These are phyloP conservation scores for Euphorbia lathyris DNA, from an alignment of 345 rosid genomes.

Conservation along the genomic window DNA sequence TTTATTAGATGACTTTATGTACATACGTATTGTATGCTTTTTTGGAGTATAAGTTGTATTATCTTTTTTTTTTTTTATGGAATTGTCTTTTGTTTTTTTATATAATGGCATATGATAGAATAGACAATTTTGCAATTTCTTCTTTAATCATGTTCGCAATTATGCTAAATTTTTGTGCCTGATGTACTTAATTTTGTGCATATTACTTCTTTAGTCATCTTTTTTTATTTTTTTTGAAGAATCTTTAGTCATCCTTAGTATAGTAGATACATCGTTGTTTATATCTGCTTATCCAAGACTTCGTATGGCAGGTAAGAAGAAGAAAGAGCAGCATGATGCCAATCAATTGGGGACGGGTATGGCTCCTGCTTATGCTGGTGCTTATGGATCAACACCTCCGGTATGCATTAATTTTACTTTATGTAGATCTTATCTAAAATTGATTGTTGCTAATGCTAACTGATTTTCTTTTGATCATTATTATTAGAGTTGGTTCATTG, in stretches of 20 bases:
- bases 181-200: not conserved
- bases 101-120: not conserved
- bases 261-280: not conserved
- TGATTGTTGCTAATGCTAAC: not conserved
- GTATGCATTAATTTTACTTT: conserved; percentile 40
- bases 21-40: not conserved
- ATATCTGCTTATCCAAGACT: not conserved
- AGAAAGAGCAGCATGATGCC: conserved; percentile 83
- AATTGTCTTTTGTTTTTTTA: no score
- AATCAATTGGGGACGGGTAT: conserved; percentile 49
- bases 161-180: not conserved
- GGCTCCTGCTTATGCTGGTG: conserved; percentile 68
- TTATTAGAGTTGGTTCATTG: not conserved
- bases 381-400: conserved; percentile 79
- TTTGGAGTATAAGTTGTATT: not conserved
- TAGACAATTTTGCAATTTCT: not conserved
- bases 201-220: not conserved
- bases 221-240: no score
- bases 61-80: no score
- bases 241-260: not conserved
- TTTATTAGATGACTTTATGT: not conserved
- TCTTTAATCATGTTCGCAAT: not conserved
- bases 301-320: conserved; percentile 62
- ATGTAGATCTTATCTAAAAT: not conserved
- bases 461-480: not conserved